Conservation (phyloP, 2,329 filamentous ascomycete genomes). For the Setomelanomma holmii region DNA sequence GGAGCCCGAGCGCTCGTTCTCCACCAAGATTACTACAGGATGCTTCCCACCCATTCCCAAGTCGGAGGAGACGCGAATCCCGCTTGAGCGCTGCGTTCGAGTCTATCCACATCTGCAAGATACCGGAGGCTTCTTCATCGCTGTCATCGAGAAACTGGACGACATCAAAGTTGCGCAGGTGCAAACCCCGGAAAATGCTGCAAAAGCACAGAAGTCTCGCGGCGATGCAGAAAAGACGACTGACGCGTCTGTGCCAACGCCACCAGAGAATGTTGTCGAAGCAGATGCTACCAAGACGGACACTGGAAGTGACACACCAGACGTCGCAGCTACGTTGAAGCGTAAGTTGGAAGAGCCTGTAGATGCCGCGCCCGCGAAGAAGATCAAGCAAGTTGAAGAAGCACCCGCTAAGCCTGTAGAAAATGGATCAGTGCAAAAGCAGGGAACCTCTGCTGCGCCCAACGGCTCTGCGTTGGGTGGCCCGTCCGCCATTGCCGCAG, state of each 20-base stretch:
- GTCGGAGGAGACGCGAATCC: conserved; percentile 66
- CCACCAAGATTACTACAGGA: conserved; percentile 66
- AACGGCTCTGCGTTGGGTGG: conserved; percentile 8
- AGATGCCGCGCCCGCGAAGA: conserved; percentile 37
- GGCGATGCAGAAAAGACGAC: conserved; percentile 26
- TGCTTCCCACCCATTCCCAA: conserved; percentile 78
- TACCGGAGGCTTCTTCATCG: conserved; percentile 97
- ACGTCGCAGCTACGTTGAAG: conserved; percentile 39
- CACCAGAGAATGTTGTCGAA: conserved; percentile 33
- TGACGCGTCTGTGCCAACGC: conserved; percentile 27
- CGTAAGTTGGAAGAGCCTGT: conserved; percentile 50
- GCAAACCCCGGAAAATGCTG: conserved; percentile 32
- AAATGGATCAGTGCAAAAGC: conserved; percentile 14
- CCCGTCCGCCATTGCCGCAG: conserved; percentile 15
- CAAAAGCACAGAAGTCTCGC: conserved; percentile 30
- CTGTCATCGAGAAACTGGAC: conserved; percentile 87
- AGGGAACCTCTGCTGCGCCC: conserved; percentile 16
- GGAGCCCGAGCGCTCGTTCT: conserved; percentile 64
- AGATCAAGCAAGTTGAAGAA: conserved; percentile 43
- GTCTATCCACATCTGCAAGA: conserved; percentile 96
- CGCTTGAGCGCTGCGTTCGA: conserved; percentile 88
- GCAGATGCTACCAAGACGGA: conserved; percentile 28
- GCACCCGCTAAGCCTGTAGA: conserved; percentile 12
- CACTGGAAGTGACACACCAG: conserved; percentile 13
- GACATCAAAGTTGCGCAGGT: conserved; percentile 59